Conservation (phyloP, 1,284 basidiomycete genomes). For the Moesziomyces antarcticus region DNA sequence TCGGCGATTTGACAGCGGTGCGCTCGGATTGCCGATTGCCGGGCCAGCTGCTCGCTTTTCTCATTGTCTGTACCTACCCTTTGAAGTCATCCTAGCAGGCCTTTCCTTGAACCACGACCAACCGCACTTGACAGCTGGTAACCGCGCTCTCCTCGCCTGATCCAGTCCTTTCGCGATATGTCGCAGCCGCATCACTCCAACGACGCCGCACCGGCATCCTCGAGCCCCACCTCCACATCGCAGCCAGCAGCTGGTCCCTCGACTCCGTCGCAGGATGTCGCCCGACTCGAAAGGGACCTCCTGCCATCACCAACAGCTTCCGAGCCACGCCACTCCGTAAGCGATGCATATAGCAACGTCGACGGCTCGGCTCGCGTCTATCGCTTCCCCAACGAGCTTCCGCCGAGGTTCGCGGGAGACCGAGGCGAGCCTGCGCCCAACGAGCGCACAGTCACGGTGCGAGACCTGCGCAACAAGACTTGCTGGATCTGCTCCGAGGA, state of each 20-base stretch:
- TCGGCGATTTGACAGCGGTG: too few relatives aligned
- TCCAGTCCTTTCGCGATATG: background rate
- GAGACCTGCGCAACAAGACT: slow-evolving; percentile 47
- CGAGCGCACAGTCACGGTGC: slow-evolving; percentile 45
- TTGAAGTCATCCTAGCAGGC: too few relatives aligned
- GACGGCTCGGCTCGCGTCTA: slow-evolving; percentile 37
- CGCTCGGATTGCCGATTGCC: too few relatives aligned
- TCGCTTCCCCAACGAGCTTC: slow-evolving; percentile 28
- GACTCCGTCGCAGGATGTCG: slow-evolving; percentile 3
- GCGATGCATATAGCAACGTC: slow-evolving; percentile 15
- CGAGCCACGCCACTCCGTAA: background rate
- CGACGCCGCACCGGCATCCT: slow-evolving; percentile 7
- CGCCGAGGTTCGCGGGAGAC: slow-evolving; percentile 17
- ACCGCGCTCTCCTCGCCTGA: too few relatives aligned
- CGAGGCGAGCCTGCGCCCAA: slow-evolving; percentile 12
- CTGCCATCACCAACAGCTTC: slow-evolving; percentile 37
- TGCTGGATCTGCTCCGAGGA: slow-evolving; percentile 64
- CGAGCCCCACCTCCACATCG: slow-evolving; percentile 6
- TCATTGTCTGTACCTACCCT: too few relatives aligned
- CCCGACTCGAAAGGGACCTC: slow-evolving; percentile 30
- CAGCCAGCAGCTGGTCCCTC: background rate
- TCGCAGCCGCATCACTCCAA: background rate
- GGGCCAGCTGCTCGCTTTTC: too few relatives aligned
- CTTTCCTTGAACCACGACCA: too few relatives aligned
- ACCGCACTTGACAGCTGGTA: too few relatives aligned